Percentiles rank a stretch among this genome's conserved stretches.
phyloP scores from a whole-genome alignment of 1,284 basidiomycete species.

The Sanghuangporus baumii region DNA sequence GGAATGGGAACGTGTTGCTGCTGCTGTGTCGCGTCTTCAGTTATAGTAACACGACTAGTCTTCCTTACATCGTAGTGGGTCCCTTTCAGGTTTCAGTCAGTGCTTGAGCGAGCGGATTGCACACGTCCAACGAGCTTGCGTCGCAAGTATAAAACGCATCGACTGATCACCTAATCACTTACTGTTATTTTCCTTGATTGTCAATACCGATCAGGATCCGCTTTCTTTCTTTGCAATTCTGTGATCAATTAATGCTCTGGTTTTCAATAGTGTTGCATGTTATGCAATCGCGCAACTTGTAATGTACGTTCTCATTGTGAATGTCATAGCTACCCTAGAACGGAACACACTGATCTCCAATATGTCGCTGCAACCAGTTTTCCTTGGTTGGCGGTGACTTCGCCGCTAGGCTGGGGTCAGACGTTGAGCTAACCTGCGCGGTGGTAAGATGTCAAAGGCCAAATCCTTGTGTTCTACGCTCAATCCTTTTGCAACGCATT shows the following conservation, averaged over 20 bases:
- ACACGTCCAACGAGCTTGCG: not conserved
- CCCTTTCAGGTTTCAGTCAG: not conserved
- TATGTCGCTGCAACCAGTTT: not conserved
- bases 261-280: not conserved
- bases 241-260: not conserved
- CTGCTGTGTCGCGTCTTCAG: not conserved
- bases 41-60: not conserved
- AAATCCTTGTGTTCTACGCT: not conserved
- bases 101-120: not conserved
- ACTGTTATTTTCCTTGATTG: not conserved
- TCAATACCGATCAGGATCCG: not conserved
- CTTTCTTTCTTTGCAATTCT: not conserved
- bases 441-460: not conserved
- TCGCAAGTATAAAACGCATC: not conserved
- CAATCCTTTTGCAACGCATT: slow-evolving; percentile 5
- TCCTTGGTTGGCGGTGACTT: not conserved
- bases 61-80: too few relatives aligned
- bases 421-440: not conserved
- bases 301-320: not conserved
- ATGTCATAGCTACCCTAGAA: not conserved
- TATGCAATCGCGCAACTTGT: not conserved
- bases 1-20: not conserved
- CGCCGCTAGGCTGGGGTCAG: not conserved
- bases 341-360: not conserved
- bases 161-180: not conserved